Evolutionary conservation across 768 basidiomycete species (phyloP).

Genomic region (Termitomyces sp.): DNA sequence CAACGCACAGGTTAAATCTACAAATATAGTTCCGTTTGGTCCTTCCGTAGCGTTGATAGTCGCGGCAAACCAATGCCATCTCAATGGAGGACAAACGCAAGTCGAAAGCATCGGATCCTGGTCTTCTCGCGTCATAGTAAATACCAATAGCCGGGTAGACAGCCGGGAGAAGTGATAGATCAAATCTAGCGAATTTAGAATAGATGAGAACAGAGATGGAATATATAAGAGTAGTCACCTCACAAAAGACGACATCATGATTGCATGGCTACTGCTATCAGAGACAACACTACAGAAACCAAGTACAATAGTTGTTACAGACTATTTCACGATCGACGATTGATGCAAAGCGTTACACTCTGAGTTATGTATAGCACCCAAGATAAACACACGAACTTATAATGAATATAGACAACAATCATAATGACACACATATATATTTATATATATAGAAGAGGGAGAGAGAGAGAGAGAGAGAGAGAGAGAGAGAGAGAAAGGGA

Average conservation of each 20-base stretch:
- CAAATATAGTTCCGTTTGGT: not conserved
- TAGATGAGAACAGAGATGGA: not conserved
- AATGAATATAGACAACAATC: too few relatives aligned
- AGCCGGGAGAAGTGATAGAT: not conserved
- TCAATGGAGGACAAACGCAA: not conserved
- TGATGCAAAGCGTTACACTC: too few relatives aligned
- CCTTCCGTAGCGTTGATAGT: not conserved
- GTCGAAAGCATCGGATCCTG: constrained; percentile 4
- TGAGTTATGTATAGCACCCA: too few relatives aligned
- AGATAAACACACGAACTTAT: too few relatives aligned
- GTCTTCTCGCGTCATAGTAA: not conserved
- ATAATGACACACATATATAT: too few relatives aligned
- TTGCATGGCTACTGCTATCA: constrained; percentile 9
- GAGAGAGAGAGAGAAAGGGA: too few relatives aligned
- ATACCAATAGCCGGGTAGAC: not conserved
- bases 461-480: too few relatives aligned
- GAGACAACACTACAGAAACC: too few relatives aligned
- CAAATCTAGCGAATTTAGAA: not conserved
- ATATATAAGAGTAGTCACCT: not conserved
- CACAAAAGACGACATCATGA: constrained; percentile 6
- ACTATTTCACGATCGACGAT: not conserved
- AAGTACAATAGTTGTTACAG: too few relatives aligned
- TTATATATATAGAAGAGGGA: too few relatives aligned
- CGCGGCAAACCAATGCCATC: not conserved
- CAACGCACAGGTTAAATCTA: constrained; percentile 2